phyloP scores from a whole-genome alignment of 768 basidiomycete genomes.

The Lyophyllum atratum region DNA sequence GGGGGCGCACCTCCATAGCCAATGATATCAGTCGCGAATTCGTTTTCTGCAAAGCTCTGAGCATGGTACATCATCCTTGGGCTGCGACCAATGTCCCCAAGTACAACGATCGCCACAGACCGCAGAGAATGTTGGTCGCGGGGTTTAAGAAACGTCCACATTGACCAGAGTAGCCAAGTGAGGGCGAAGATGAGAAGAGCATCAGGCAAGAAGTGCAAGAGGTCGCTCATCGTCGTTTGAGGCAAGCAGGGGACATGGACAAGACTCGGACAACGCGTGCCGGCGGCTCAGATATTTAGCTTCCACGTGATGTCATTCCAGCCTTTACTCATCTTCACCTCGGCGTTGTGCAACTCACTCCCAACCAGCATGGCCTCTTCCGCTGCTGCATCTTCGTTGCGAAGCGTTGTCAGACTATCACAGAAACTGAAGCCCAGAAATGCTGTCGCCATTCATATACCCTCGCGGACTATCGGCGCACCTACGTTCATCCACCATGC shows the following conservation, averaged over 20 bases:
- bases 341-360: neutral
- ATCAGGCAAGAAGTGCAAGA: slow-evolving; percentile 8
- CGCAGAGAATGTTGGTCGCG: slow-evolving; percentile 47
- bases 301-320: slow-evolving; percentile 20
- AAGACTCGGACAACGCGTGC: neutral
- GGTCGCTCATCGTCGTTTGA: slow-evolving; percentile 6
- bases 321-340: slow-evolving; percentile 12
- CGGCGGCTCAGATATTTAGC: neutral
- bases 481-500: slow-evolving; percentile 20
- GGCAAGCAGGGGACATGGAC: neutral
- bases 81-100: slow-evolving; percentile 94
- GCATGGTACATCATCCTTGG: slow-evolving; percentile 99
- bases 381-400: slow-evolving; percentile 15
- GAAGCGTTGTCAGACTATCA: slow-evolving; percentile 11
- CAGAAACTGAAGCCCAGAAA: slow-evolving; percentile 1
- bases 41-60: slow-evolving; percentile 82
- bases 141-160: slow-evolving; percentile 35
- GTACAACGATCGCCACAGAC: slow-evolving; percentile 85
- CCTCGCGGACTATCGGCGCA: slow-evolving; percentile 4
- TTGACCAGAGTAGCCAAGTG: slow-evolving; percentile 31
- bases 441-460: neutral
- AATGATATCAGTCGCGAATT: slow-evolving; percentile 77
- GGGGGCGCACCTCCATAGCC: slow-evolving; percentile 77
- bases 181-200: slow-evolving; percentile 13
- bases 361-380: slow-evolving; percentile 13